Evolutionary conservation across 1,139 yeast species (phyloP).

Genomic region (Saccharomyces pastorianus): DNA sequence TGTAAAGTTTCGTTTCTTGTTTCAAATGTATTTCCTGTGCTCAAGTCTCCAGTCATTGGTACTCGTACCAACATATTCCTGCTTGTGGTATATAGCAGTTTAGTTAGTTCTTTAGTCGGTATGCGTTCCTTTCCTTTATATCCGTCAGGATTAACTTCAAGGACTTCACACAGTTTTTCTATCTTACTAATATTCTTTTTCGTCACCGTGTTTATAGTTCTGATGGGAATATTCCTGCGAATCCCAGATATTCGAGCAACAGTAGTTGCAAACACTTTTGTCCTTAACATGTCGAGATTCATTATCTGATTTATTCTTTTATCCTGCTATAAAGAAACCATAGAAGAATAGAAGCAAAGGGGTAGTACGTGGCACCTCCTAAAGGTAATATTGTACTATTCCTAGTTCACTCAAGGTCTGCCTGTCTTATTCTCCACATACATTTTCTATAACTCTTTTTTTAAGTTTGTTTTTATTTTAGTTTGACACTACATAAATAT

Average conservation of each 20-base stretch:
- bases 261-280: neutral
- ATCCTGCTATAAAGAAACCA: neutral
- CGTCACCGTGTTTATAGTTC: neutral
- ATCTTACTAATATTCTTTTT: neutral
- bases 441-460: neutral
- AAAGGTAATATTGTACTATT: neutral
- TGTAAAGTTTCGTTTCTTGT: neutral
- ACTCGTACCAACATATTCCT: neutral
- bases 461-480: neutral
- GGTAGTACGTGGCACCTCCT: neutral
- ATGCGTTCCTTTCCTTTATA: neutral
- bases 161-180: neutral
- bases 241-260: neutral
- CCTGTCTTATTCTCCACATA: neutral
- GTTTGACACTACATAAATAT: neutral
- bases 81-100: neutral
- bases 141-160: neutral
- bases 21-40: neutral
- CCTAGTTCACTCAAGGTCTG: neutral
- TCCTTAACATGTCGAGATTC: neutral
- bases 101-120: neutral
- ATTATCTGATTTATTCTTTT: neutral
- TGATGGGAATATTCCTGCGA: neutral
- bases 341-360: neutral
- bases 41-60: neutral